Percentiles rank a stretch among this genome's conserved stretches.
Conservation (phyloP, 106 monocot genomes). For the Acanthochlamys bracteata region DNA sequence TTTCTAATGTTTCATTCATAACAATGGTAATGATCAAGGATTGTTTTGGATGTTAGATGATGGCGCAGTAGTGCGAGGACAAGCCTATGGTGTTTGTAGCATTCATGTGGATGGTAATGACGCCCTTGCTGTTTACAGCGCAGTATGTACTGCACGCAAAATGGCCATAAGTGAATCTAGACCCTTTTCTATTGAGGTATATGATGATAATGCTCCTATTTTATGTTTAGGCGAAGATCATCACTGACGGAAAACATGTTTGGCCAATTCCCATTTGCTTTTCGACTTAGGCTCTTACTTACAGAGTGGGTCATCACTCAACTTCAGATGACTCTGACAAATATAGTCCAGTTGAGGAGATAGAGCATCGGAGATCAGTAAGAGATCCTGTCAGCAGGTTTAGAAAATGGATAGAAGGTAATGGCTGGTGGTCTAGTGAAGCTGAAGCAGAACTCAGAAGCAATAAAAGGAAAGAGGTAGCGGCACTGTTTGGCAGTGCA, state of each 20-base stretch:
- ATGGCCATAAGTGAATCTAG: constrained; percentile 76
- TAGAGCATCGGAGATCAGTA: constrained; percentile 77
- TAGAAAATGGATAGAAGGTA: constrained; percentile 77
- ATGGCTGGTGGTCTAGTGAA: constrained; percentile 89
- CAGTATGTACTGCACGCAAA: constrained; percentile 74
- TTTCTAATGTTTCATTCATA: not conserved
- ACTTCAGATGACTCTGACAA: constrained; percentile 97
- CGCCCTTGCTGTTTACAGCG: constrained; percentile 83
- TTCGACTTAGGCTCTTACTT: constrained; percentile 67
- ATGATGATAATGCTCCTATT: not conserved
- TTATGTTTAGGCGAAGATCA: too few relatives aligned
- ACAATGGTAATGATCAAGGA: not conserved
- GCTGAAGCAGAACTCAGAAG: constrained; percentile 62
- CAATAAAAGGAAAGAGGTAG: constrained; percentile 86
- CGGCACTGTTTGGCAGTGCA: too few relatives aligned
- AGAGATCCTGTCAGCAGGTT: constrained; percentile 78
- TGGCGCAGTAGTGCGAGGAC: constrained; percentile 62
- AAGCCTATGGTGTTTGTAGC: constrained; percentile 86
- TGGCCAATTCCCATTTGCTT: not conserved
- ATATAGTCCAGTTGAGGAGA: constrained; percentile 66
- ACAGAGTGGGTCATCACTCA: constrained; percentile 90
- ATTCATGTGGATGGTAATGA: constrained; percentile 92
- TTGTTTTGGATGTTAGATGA: constrained; percentile 47
- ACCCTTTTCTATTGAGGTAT: constrained; percentile 84
- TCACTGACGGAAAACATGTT: too few relatives aligned